Evolutionary conservation across 768 basidiomycete species (phyloP), one percentile per base, ranked within the genome.

Genomic region (Russula virescens): DNA sequence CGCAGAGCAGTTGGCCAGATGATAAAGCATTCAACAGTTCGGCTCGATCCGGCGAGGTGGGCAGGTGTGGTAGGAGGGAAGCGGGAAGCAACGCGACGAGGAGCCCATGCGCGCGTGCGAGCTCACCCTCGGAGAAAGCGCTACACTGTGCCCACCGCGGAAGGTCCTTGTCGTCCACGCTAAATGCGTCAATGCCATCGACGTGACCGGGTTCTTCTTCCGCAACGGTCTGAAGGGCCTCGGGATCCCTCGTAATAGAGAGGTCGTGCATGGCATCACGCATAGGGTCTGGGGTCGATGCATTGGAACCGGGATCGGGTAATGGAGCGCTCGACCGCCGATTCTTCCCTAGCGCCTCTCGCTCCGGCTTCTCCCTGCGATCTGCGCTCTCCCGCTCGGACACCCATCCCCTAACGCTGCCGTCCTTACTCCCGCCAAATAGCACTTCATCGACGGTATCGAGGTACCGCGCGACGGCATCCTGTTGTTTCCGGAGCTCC

Each of bases 371-470:
- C 63, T 78, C 76, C 64, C 73, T 81, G 70, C 79, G 80, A 51
- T 76, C 66, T 7, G 75, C 75, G 64, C 78, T 80, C 66, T 80
- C 78, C 56, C 74, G 73, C 69, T 78, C 78, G 31, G 76, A 71
- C 61, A 77, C 74, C 81, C 81, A 83, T 0, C 82, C 82, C 43
- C 80, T 73, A 64, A 75, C 76, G 6, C 75, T 75, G 14, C 76
- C 38, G 10, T 11, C 77, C 68, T 77, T 80, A 58, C 75, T 77
- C 1, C 85, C 84, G 8, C 83, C 82, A 62, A 94, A 94, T 16
- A 94, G 71, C 3, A 88, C 86, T 61, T 86, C 83, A 68, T 93
- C 91, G 3, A 92, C 91, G n/a, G 85, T 78, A 64, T 90, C 83
- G 62, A 92, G 70, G 71, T 93, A 94, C 52, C 75, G 71, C 42